Base-by-base conservation (phyloP, 176 grass and related monocot species). In the Oryza meyeriana region DNA sequence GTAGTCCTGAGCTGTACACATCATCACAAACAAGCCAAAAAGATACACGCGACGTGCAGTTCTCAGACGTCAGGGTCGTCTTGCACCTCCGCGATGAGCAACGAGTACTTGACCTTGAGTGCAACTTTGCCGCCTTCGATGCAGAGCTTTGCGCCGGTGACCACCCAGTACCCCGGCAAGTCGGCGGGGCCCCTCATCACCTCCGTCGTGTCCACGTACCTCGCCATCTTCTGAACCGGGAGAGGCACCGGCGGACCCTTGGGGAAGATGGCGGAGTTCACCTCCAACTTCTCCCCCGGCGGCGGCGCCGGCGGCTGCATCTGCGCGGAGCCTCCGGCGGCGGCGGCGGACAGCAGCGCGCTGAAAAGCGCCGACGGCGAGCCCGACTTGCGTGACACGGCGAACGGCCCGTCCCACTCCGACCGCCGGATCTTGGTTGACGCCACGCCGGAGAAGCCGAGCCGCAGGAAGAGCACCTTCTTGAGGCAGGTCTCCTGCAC, bases 181-280 rank as follows among this genome's bases (percentile, higher is more conserved):
- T 97, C 89, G 64, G 88, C 94, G 24, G 94, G 85, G 0, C 94
- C 94, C 69, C 92, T 88, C 17, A 18, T 83, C 70, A 92, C 84
- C 84, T 97, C 94, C 1, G 83, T 87, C 4, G 89, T 97, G 52
- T 97, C 92, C 11, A 97, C 62, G 77, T 94, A 88, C 80, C 88
- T 90, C 0, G 94, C 90, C 92, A 97, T 86, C 88, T 52, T 94
- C 68, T 77, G 92, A 18, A 94, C 90, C 10, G 89, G 91, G 29
- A 97, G 69, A 20, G 94, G 92, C 80, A 94, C 92, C 14, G 94
- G 94, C 3, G 94, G 94, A 0, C 94, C 94, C 30, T 92, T 97
- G 20, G 94, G 94, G 74, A 92, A 97, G 9, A 97, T 82, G 66
- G 94, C 94, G 2, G 94, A 97, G 80, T 97, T 97, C 33, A 97